Conservation (phyloP, 495 filamentous ascomycete species). For the Penicillium salamii region DNA sequence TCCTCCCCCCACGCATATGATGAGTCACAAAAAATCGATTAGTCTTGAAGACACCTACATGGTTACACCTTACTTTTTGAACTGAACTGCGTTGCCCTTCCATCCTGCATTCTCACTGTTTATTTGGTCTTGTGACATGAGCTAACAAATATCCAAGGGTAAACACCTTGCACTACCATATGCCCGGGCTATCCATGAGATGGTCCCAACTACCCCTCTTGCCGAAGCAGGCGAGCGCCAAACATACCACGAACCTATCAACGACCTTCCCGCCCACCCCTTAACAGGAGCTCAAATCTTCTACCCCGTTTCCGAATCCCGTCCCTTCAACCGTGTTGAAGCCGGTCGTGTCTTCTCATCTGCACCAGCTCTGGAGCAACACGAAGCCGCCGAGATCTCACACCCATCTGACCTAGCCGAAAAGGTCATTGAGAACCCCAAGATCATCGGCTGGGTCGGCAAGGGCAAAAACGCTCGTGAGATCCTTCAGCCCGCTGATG, state of each 20-base stretch:
- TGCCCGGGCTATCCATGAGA: conserved; percentile 67
- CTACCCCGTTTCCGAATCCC: conserved; percentile 84
- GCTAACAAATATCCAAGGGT: conserved; percentile 42
- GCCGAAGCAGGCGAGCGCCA: conserved; percentile 20
- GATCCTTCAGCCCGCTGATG: conserved; percentile 76
- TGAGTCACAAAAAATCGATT: conserved; percentile 83
- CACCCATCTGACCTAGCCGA: conserved; percentile 31
- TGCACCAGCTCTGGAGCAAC: conserved; percentile 37
- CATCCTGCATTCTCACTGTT: conserved; percentile 1
- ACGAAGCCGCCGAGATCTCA: conserved; percentile 16
- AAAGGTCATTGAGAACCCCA: conserved; percentile 25
- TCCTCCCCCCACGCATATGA: conserved; percentile 46
- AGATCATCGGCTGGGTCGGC: conserved; percentile 39
- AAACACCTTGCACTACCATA: conserved; percentile 77
- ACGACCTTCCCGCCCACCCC: conserved; percentile 83
- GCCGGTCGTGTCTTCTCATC: conserved; percentile 78
- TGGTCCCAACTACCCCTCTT: conserved; percentile 66
- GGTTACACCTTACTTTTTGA: conserved; percentile 60
- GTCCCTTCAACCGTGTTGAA: conserved; percentile 82
- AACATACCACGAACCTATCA: conserved; percentile 75
- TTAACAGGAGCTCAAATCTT: conserved; percentile 82
- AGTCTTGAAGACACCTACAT: conserved; percentile 94
- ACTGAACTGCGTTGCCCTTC: conserved; percentile 25
- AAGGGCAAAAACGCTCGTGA: conserved; percentile 40
- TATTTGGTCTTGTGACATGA: background rate